phyloP scores from a whole-genome alignment of 2,329 filamentous ascomycete genomes.

The Arthrinium puccinioides region DNA sequence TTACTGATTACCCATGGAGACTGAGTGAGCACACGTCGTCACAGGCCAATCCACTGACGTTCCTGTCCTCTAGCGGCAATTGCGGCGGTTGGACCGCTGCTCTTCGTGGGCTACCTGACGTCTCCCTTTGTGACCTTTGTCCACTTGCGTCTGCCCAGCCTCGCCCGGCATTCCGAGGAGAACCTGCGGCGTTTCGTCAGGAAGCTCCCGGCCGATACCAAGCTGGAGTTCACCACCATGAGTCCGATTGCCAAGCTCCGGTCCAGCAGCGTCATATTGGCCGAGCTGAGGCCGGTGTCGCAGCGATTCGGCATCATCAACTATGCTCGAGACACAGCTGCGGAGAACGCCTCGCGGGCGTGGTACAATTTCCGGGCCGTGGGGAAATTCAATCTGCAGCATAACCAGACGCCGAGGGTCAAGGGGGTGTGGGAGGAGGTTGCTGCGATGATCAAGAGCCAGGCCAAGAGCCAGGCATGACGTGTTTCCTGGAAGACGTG shows the following conservation, averaged over 20 bases:
- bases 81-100: slow-evolving; percentile 56
- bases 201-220: slow-evolving; percentile 35
- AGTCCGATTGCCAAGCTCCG: slow-evolving; percentile 48
- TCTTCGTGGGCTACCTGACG: slow-evolving; percentile 57
- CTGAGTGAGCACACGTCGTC: too few species aligned
- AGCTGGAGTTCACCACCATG: slow-evolving; percentile 48
- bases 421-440: slow-evolving; percentile 30
- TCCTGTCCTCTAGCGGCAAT: slow-evolving; percentile 46
- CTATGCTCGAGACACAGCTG: slow-evolving; percentile 21
- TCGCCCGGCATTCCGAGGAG: slow-evolving; percentile 54
- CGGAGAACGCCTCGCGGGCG: slow-evolving; percentile 18
- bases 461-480: slow-evolving; percentile 7
- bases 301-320: slow-evolving; percentile 31
- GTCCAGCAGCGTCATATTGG: slow-evolving; percentile 22
- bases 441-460: slow-evolving; percentile 15
- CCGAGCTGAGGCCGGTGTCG: slow-evolving; percentile 23
- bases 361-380: slow-evolving; percentile 31
- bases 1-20: background rate
- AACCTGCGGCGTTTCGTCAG: slow-evolving; percentile 45
- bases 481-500: too few species aligned
- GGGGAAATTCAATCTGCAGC: slow-evolving; percentile 25
- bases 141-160: slow-evolving; percentile 59
- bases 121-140: slow-evolving; percentile 67
- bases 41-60: too few species aligned
- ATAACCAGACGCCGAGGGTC: slow-evolving; percentile 16